Base-by-base conservation (phyloP, 257 asterid species). In the Thymus mandschuricus region DNA sequence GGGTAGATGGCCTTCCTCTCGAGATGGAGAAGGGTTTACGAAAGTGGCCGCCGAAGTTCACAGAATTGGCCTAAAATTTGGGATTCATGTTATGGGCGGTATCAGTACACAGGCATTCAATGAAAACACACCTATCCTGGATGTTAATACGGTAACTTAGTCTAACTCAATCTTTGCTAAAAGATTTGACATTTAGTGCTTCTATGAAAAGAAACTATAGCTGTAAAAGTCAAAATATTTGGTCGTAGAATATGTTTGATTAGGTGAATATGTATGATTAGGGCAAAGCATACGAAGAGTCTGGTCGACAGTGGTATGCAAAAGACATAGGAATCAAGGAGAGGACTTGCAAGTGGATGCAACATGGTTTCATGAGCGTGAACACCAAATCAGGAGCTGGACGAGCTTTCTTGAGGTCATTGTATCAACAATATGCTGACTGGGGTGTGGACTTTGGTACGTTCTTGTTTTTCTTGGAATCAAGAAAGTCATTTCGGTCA, bases 391-490 rank as follows among this genome's bases (percentile, higher is more conserved):
- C 73, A 65, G 98, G 96, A 80, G 99, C 99, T 62, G 99, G 98
- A 66, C 82, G 81, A 80, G 97, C 98, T 9, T 95, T 95, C 50
- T 66, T 95, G 80, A 88, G 90, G 81, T 95, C 99, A 34, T 96
- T 95, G 50, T 84, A 95, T 83, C 96, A 84, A 49, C 98, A 95
- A 72, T 95, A 92, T 78, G 92, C 93, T 27, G 87, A 88, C 4
- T 95, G 99, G 99, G 98, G 97, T 57, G 91, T 95, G 44, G 98
- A 95, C 83, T 92, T 89, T 73, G 94, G 99, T 95, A 89, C 13
- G 13, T 52, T 6, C 21, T 13, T 11, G 10, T 74, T 41, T 49
- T 43, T 41, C 10, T 4, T 13, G 27, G 9, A 27, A 67, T 46
- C 29, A 76, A 63, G 64, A 0, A 34, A 11, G 52, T 60, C 7